Conservation (phyloP, 148 eudicot genomes). For the Fagopyrum tataricum region DNA sequence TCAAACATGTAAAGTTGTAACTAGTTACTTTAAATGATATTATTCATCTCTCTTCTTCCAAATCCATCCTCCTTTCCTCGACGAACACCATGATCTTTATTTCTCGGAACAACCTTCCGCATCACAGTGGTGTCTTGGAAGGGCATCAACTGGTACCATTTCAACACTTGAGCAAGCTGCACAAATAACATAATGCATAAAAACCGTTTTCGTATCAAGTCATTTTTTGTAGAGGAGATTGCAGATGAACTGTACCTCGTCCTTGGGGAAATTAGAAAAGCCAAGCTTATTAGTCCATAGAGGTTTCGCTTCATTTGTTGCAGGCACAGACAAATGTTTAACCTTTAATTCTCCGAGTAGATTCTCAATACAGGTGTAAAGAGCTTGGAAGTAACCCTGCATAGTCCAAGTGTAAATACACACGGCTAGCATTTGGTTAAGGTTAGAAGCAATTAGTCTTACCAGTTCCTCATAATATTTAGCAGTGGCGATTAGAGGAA, state of each 20-base stretch:
- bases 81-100: neutral
- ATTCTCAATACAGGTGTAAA: conserved; percentile 58
- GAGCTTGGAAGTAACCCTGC: conserved; percentile 76
- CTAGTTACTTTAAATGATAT: too few species aligned
- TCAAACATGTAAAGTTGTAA: too few species aligned
- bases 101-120: conserved; percentile 33
- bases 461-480: conserved; percentile 60
- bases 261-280: conserved; percentile 35
- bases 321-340: conserved; percentile 61
- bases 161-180: conserved; percentile 48
- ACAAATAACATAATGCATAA: neutral
- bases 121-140: conserved; percentile 76
- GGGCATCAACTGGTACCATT: conserved; percentile 39
- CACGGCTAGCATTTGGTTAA: neutral
- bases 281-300: conserved; percentile 72
- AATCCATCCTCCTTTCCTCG: neutral
- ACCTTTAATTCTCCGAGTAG: conserved; percentile 48
- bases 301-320: conserved; percentile 69
- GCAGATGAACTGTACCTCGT: conserved; percentile 32
- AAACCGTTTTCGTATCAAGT: neutral
- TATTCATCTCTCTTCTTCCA: too few species aligned
- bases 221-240: too few species aligned
- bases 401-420: neutral
- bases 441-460: neutral
- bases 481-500: conserved; percentile 74